phyloP scores from a whole-genome alignment of 192 early-diverging fungal genomes.

The Pecoramyces ruminantium region DNA sequence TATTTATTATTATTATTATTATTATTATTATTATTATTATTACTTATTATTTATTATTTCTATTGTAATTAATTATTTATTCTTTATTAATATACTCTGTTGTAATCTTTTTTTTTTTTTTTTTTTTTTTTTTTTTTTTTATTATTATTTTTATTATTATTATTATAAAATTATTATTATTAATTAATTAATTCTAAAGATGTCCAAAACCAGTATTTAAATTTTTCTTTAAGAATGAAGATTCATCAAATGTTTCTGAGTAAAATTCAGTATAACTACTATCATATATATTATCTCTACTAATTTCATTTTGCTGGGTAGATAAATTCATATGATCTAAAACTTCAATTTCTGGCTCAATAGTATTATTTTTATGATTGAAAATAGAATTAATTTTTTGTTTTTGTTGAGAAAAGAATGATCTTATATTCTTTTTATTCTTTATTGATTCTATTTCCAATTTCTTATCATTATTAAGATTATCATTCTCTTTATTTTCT shows the following conservation, averaged over 20 bases:
- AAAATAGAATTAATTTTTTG: background rate
- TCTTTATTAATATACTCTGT: too few relatives aligned
- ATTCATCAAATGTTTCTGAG: background rate
- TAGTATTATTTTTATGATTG: background rate
- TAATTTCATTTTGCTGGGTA: background rate
- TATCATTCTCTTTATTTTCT: background rate
- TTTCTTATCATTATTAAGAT: background rate
- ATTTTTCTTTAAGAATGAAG: background rate
- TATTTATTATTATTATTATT: too few relatives aligned
- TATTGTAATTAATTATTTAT: too few relatives aligned
- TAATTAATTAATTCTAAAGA: background rate
- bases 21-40: too few relatives aligned
- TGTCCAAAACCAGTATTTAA: background rate
- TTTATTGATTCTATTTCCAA: background rate
- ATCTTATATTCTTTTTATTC: background rate
- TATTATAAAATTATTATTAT: too few relatives aligned
- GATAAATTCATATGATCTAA: background rate
- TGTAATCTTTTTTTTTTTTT: background rate
- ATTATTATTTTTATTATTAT: too few relatives aligned
- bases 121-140: too few relatives aligned
- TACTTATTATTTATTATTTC: too few relatives aligned
- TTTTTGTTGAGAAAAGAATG: background rate
- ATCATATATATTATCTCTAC: background rate
- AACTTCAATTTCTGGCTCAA: background rate
- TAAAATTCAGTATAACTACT: background rate